Evolutionary conservation across 768 basidiomycete genomes (phyloP).

Genomic region (Podaxis sp.): DNA sequence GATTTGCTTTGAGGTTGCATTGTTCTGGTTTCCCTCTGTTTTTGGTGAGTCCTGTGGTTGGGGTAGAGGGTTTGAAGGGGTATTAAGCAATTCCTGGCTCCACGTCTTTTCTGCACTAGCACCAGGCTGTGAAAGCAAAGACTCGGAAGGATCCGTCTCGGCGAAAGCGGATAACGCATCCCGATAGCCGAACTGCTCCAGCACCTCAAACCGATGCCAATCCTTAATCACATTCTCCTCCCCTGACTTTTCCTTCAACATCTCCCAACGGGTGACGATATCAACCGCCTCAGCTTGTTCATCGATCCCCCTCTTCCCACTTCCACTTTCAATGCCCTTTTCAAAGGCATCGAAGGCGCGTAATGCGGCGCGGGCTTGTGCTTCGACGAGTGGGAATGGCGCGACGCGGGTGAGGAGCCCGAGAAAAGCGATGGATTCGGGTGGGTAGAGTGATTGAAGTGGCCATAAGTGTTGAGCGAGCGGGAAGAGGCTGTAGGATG

Average conservation of each 20-base stretch:
- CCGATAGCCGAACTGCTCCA: constrained; percentile 69
- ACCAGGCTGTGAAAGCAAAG: background rate
- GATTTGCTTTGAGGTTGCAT: constrained; percentile 1
- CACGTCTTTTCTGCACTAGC: background rate
- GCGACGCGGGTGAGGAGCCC: constrained; percentile 57
- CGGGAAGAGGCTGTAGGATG: constrained; percentile 66
- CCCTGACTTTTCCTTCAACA: constrained; percentile 26
- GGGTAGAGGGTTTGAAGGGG: constrained; percentile 17
- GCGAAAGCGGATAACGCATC: constrained; percentile 55
- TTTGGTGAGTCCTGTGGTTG: constrained; percentile 10
- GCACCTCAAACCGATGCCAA: constrained; percentile 52
- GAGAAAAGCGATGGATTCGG: constrained; percentile 59
- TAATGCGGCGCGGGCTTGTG: constrained; percentile 66
- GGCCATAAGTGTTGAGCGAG: constrained; percentile 73
- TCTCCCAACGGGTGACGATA: constrained; percentile 48
- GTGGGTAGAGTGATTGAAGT: constrained; percentile 42
- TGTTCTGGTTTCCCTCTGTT: background rate
- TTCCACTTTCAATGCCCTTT: constrained; percentile 16
- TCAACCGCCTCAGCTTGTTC: constrained; percentile 39
- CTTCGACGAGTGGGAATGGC: constrained; percentile 78
- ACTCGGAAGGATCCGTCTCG: constrained; percentile 19
- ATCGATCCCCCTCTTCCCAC: background rate
- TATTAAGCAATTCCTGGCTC: background rate
- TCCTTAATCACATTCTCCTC: constrained; percentile 40
- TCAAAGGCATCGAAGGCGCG: constrained; percentile 52